Percentiles rank a stretch among this genome's conserved stretches.
Evolutionary conservation across 257 asterid genomes (phyloP).

Genomic region (Jacaranda mimosifolia): DNA sequence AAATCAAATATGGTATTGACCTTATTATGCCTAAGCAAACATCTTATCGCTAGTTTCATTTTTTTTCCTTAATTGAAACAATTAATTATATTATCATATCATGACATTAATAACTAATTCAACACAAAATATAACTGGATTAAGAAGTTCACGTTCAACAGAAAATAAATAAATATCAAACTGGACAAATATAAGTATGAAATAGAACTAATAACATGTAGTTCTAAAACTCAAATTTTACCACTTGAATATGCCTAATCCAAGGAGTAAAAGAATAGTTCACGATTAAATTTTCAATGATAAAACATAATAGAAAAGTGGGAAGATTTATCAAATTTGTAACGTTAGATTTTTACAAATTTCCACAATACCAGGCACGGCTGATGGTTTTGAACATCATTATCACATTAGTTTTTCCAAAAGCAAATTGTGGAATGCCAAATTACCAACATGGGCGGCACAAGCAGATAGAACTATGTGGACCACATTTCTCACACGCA

Average conservation of each 20-base stretch:
- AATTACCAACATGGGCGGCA: constrained; percentile 43
- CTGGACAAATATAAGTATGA: too few species aligned
- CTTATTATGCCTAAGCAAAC: too few species aligned
- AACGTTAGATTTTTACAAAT: neutral
- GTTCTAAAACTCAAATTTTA: neutral
- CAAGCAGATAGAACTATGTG: constrained; percentile 14
- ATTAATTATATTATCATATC: too few species aligned
- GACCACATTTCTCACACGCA: constrained; percentile 35
- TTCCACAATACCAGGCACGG: neutral
- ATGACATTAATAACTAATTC: too few species aligned
- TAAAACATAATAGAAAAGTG: neutral
- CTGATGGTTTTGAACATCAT: neutral
- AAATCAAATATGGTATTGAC: too few species aligned
- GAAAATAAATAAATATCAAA: too few species aligned
- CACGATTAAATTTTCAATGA: neutral
- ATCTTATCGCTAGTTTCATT: too few species aligned
- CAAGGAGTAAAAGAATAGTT: neutral
- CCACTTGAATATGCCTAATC: neutral
- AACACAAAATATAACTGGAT: too few species aligned
- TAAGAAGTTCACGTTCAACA: too few species aligned
- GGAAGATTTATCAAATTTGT: neutral
- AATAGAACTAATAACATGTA: neutral
- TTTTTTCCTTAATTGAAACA: too few species aligned
- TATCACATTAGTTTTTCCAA: neutral
- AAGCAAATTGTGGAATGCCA: constrained; percentile 7